Evolutionary conservation across 345 rosid genomes (phyloP), one percentile per base, ranked within the genome.

Genomic region (Gossypium ekmanianum): DNA sequence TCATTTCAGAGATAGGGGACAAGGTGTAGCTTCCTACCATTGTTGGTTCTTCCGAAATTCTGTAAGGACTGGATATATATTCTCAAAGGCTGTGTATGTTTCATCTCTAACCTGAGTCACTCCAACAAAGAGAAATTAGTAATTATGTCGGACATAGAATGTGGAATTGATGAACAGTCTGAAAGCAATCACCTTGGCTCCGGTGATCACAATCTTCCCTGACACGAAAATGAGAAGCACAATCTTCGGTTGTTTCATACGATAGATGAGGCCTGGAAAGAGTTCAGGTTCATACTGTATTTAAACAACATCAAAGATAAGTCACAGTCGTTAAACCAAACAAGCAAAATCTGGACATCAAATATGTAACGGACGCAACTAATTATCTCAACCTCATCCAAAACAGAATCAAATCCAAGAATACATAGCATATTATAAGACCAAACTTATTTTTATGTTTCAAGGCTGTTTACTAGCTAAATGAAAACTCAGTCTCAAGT

Each of bases 131-230:
- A 45, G 39, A 61, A 34, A 61, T 72, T 39, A 73, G 24, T 4
- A 54, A 54, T 51, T 51, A n/a, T n/a, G 57, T 17, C 2, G 22
- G 20, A 17, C 22, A 2, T 17, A 54, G 57, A 54, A 54, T 17
- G 57, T 5, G 20, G 18, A 17, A 54, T 54, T 8, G 56, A 68
- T 56, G 2, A 44, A 29, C 18, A 62, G 45, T 13, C 10, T 7
- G 2, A 16, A 11, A 2, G 68, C 18, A 67, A 27, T 55, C 78
- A 93, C 98, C 98, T 95, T 95, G 27, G 99, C 99, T 62, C 99
- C 99, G 11, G 99, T 93, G 68, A 95, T 92, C 66, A 95, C 99
- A 62, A 95, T 95, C 83, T 95, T 95, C 45, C 99, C 98, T 0
- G 98, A 93, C 18, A 93, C 98, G 76, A 95, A 95, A 66, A 95